Conservation (phyloP, 164 flowering plant species). For the Sextonia rubra region DNA sequence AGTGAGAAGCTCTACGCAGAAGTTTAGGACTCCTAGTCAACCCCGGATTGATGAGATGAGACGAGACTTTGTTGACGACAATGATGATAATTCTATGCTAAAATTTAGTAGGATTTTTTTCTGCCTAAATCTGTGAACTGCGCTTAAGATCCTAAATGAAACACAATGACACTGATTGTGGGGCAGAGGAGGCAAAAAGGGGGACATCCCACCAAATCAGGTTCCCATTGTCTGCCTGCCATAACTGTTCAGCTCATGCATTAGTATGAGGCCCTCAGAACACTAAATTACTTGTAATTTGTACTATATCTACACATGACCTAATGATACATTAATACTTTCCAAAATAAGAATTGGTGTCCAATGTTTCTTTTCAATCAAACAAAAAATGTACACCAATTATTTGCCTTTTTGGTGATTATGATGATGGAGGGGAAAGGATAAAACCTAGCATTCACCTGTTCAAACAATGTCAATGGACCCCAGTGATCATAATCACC, state of each 20-base stretch:
- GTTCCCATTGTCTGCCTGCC: not conserved
- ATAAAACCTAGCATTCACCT: conserved; percentile 41
- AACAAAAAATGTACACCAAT: not conserved
- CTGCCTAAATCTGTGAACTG: not conserved
- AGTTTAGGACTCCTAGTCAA: no score
- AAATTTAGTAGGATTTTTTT: not conserved
- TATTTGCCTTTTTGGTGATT: not conserved
- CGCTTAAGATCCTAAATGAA: not conserved
- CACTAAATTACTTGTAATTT: not conserved
- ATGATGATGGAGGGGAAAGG: not conserved
- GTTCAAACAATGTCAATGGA: conserved; percentile 72
- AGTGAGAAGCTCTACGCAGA: no score
- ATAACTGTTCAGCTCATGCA: not conserved
- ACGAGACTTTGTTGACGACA: no score
- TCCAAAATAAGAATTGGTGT: not conserved
- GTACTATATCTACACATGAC: not conserved
- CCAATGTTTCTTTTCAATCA: not conserved
- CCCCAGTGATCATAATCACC: conserved; percentile 97
- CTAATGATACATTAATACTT: not conserved
- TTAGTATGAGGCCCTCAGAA: not conserved
- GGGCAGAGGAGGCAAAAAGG: not conserved
- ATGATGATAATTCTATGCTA: not conserved
- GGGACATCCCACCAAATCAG: not conserved
- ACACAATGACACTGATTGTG: not conserved
- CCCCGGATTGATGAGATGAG: no score